Evolutionary conservation across 495 filamentous ascomycete genomes (phyloP).

Genomic region (Penicillium fimorum): DNA sequence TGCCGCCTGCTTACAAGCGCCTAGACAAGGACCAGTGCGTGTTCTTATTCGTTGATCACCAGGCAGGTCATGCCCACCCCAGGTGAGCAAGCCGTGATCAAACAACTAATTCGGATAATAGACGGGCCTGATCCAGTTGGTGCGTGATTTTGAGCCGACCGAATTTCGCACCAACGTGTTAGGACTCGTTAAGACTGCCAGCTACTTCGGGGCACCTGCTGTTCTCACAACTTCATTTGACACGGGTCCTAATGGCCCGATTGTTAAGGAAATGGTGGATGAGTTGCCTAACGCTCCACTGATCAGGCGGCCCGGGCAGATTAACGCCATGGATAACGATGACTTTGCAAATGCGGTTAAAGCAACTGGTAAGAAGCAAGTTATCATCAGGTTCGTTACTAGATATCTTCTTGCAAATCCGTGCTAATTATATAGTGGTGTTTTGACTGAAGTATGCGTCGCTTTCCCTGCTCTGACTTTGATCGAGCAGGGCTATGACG

Average conservation of each 20-base stretch:
- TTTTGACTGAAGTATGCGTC: constrained; percentile 64
- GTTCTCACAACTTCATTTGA: constrained; percentile 60
- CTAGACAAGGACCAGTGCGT: constrained; percentile 5
- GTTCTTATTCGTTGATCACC: constrained; percentile 59
- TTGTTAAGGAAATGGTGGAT: constrained; percentile 57
- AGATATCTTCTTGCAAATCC: background rate
- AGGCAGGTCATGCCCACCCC: constrained; percentile 23
- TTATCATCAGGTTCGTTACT: constrained; percentile 43
- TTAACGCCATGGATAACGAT: constrained; percentile 65
- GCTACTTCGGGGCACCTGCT: constrained; percentile 57
- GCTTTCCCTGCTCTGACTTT: constrained; percentile 62
- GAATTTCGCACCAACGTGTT: constrained; percentile 54
- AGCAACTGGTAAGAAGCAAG: constrained; percentile 56
- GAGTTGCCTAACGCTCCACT: constrained; percentile 57
- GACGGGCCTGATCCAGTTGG: constrained; percentile 54
- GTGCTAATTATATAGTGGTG: constrained; percentile 39
- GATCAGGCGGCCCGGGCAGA: constrained; percentile 60
- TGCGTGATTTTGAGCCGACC: constrained; percentile 53
- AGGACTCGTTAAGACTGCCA: constrained; percentile 57
- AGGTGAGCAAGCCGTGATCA: background rate
- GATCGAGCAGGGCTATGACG: constrained; percentile 60
- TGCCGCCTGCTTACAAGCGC: background rate
- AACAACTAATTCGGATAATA: background rate
- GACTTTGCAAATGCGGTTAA: constrained; percentile 57
- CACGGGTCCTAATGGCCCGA: constrained; percentile 55